Percentiles rank a stretch among this genome's conserved stretches.
These are phyloP conservation scores for Wickerhamiella parazyma DNA, from an alignment of 805 yeast genomes.

Conservation along the genomic window DNA sequence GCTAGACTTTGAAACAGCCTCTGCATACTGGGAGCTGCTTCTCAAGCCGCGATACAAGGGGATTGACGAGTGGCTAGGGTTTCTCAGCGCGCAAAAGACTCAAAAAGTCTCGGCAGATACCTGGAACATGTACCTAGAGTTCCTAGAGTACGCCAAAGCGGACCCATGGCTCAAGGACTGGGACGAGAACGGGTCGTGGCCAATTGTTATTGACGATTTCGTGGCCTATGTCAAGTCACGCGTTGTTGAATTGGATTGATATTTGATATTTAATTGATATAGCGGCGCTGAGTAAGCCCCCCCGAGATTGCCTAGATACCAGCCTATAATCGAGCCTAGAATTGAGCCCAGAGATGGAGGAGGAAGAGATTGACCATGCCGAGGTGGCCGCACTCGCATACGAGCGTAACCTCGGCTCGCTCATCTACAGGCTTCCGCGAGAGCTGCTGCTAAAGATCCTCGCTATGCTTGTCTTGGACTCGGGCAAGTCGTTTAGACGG, in stretches of 20 bases:
- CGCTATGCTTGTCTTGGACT: conserved; percentile 16
- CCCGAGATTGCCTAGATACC: too few species aligned
- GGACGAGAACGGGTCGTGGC: conserved; percentile 85
- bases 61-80: conserved; percentile 39
- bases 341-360: neutral
- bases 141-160: conserved; percentile 34
- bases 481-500: conserved; percentile 13
- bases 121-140: conserved; percentile 74
- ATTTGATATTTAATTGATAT: too few species aligned
- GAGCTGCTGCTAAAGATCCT: conserved; percentile 22
- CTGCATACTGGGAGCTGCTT: conserved; percentile 65
- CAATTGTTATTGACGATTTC: conserved; percentile 71
- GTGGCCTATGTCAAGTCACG: conserved; percentile 39
- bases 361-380: conserved; percentile 37
- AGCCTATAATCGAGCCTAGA: too few species aligned
- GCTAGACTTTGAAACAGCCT: conserved; percentile 46
- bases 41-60: conserved; percentile 30
- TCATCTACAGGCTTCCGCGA: conserved; percentile 16
- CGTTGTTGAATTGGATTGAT: too few species aligned
- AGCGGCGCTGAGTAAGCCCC: too few species aligned
- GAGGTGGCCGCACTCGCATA: conserved; percentile 62
- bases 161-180: conserved; percentile 47
- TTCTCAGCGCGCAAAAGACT: conserved; percentile 27
- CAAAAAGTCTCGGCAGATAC: conserved; percentile 51
- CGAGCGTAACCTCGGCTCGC: conserved; percentile 32